Base-by-base conservation (phyloP, 371 early-diverging fungal species). In the Mortierella sp. region DNA sequence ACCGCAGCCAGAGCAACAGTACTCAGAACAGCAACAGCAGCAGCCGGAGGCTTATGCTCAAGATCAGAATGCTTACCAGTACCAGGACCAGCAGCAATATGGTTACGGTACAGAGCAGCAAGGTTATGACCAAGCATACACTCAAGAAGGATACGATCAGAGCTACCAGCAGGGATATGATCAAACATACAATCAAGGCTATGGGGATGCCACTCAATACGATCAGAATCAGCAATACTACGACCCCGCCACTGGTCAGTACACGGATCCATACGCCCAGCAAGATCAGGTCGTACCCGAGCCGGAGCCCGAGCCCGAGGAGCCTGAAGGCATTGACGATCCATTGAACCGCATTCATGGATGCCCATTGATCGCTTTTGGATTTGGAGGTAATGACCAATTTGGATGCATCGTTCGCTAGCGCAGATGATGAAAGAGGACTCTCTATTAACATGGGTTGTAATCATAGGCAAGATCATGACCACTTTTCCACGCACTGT, bases 351-450 rank as follows among this genome's bases (percentile, higher is more conserved):
- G 94, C 25, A 65, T 73, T 21, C 80, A 86, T 10, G 91, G 94
- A 6, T 88, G 89, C 57, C 92, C 94, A 5, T 56, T 97, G 21
- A 85, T 92, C 6, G 74, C 86, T 0, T 95, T 95, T 79, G 95
- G 96, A 17, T 93, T 95, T 82, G 95, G 95, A 52, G 97, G 97
- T 74, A 61, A 43, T 50, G 28, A 47, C 8, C 2, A 14, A 12
- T 22, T 14, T 39, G 19, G 16, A 9, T 31, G 25, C n/a, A 16
- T 21, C 22, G 8, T 22, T 1, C 28, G 22, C 16, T 44, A 10
- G 24, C 34, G 34, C 34, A 10, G 10, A 34, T 34, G 10, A 4
- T 7, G 10, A 4, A 34, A 4, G 34, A 7, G 34, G 34, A 49
- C 2, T 13, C 12, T 49, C 2, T 14, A 28, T 54, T 9, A 2